phyloP scores from a whole-genome alignment of 2,329 filamentous ascomycete species.

The Aspergillus sergii region DNA sequence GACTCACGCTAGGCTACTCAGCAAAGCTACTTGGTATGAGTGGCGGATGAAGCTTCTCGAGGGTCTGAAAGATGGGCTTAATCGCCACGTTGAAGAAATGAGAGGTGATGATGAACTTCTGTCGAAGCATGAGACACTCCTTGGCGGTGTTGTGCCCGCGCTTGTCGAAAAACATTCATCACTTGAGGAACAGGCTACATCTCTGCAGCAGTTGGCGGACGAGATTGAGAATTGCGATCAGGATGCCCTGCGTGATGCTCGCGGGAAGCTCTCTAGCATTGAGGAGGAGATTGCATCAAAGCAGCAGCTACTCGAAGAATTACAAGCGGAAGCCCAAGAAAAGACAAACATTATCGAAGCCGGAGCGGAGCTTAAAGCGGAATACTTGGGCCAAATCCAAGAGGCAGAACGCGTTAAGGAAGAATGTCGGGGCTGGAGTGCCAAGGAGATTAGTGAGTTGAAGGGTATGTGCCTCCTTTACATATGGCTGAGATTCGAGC shows the following conservation, averaged over 20 bases:
- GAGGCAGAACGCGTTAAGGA: constrained; percentile 83
- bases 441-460: constrained; percentile 75
- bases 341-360: constrained; percentile 67
- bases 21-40: constrained; percentile 97
- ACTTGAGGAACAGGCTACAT: constrained; percentile 66
- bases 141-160: constrained; percentile 68
- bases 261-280: constrained; percentile 66
- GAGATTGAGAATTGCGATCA: constrained; percentile 69
- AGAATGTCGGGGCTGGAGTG: constrained; percentile 86
- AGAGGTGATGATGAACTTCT: constrained; percentile 70
- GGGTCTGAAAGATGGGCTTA: constrained; percentile 77
- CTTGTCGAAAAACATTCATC: constrained; percentile 63
- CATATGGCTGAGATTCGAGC: not conserved
- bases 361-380: constrained; percentile 67
- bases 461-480: constrained; percentile 61
- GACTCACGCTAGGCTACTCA: constrained; percentile 82
- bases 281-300: constrained; percentile 72
- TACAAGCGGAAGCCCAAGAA: constrained; percentile 68
- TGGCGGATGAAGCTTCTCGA: constrained; percentile 90
- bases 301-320: constrained; percentile 65
- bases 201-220: constrained; percentile 70
- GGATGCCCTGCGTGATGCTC: constrained; percentile 71
- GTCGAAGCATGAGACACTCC: constrained; percentile 66
- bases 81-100: constrained; percentile 77
- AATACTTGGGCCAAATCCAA: constrained; percentile 72